phyloP scores from a whole-genome alignment of 2,329 filamentous ascomycete genomes.

The Alternaria incomplexa region DNA sequence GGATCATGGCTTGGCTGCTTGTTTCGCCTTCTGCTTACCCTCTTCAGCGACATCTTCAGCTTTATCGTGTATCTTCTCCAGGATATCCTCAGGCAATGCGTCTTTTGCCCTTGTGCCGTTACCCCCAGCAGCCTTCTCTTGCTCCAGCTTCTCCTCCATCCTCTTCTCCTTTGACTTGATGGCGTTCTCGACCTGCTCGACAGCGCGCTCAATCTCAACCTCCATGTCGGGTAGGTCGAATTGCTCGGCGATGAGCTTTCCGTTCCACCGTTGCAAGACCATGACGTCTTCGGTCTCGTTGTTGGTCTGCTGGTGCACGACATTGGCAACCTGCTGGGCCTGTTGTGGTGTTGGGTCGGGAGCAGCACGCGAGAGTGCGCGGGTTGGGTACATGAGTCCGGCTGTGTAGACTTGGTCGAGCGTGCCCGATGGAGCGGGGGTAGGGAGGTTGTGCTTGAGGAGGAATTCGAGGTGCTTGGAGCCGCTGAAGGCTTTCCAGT shows the following conservation, averaged over 20 bases:
- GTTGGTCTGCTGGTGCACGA: conserved; percentile 50
- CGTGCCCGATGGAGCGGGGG: conserved; percentile 67
- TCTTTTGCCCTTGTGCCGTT: conserved; percentile 38
- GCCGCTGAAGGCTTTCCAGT: conserved; percentile 71
- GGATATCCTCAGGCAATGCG: conserved; percentile 32
- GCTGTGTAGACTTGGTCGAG: conserved; percentile 77
- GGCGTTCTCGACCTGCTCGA: conserved; percentile 56
- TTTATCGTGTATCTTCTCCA: conserved; percentile 33
- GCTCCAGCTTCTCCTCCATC: conserved; percentile 45
- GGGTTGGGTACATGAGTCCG: conserved; percentile 54
- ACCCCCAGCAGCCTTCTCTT: conserved; percentile 39
- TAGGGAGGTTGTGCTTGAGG: conserved; percentile 73
- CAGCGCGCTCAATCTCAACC: conserved; percentile 60
- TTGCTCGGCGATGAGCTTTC: conserved; percentile 57
- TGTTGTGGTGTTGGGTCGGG: conserved; percentile 46
- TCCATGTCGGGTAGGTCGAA: conserved; percentile 59
- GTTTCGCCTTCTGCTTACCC: conserved; percentile 11
- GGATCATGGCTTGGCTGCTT: conserved; percentile 10
- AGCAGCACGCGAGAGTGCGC: conserved; percentile 48
- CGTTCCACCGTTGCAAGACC: conserved; percentile 58
- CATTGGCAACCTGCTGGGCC: conserved; percentile 45
- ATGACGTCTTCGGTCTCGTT: conserved; percentile 54
- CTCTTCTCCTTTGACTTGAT: conserved; percentile 50
- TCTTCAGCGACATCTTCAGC: conserved; percentile 31
- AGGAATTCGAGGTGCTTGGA: conserved; percentile 86